These are phyloP conservation scores for Phoma herbarum DNA, from an alignment of 2,329 filamentous ascomycete genomes.

Conservation along the genomic window DNA sequence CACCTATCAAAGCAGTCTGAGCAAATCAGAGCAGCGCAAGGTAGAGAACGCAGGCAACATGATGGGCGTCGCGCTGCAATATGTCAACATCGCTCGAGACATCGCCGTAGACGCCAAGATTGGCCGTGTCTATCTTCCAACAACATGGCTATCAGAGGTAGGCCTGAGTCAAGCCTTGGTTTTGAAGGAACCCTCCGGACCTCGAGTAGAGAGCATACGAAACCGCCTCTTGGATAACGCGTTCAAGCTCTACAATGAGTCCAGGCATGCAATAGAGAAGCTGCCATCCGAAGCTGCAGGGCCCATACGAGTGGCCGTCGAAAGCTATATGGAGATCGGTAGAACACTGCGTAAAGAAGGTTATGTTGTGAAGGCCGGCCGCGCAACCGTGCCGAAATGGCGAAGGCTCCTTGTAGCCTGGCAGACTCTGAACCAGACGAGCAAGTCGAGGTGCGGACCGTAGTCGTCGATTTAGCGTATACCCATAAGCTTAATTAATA, in stretches of 20 bases:
- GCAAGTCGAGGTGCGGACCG: constrained; percentile 14
- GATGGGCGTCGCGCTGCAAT: constrained; percentile 80
- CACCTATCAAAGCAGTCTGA: constrained; percentile 56
- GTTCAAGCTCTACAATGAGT: constrained; percentile 66
- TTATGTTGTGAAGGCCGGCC: constrained; percentile 55
- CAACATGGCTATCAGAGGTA: constrained; percentile 68
- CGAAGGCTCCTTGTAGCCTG: constrained; percentile 66
- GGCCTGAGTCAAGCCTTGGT: constrained; percentile 64
- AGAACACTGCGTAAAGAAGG: constrained; percentile 63
- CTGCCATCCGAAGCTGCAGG: constrained; percentile 68
- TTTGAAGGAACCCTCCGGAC: constrained; percentile 59
- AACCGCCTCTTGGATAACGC: constrained; percentile 66
- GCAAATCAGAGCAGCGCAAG: constrained; percentile 46
- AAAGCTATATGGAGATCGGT: constrained; percentile 81
- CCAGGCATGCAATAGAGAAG: constrained; percentile 65
- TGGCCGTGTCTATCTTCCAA: constrained; percentile 73
- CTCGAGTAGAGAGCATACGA: constrained; percentile 61
- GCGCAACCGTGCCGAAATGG: constrained; percentile 58
- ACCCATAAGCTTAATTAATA: constrained; percentile 9
- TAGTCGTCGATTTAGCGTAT: constrained; percentile 8
- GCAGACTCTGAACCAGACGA: constrained; percentile 58
- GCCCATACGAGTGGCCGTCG: constrained; percentile 73
- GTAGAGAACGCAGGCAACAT: constrained; percentile 66
- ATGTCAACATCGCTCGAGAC: constrained; percentile 79
- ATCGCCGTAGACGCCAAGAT: constrained; percentile 72